Conservation (phyloP, 2,329 filamentous ascomycete species). For the Penicillium sp. region DNA sequence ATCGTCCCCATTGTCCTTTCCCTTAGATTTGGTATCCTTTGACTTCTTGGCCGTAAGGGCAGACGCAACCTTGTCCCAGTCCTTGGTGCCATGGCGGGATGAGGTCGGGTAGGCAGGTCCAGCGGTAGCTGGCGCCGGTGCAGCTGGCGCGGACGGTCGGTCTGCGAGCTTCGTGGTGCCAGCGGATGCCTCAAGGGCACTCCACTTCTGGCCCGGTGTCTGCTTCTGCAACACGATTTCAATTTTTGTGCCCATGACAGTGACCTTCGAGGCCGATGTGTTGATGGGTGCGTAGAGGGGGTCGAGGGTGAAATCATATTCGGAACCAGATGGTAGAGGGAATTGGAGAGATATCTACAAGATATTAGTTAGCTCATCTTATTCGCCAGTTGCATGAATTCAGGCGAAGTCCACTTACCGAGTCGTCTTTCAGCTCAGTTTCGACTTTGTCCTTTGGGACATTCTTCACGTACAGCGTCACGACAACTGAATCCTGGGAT, state of each 20-base stretch:
- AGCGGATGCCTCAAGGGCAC: conserved; percentile 53
- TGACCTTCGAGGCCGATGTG: conserved; percentile 59
- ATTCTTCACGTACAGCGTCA: conserved; percentile 67
- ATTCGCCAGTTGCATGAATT: neutral
- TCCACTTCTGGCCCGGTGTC: conserved; percentile 67
- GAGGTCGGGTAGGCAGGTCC: conserved; percentile 79
- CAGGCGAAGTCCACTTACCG: conserved; percentile 33
- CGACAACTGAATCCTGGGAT: conserved; percentile 59
- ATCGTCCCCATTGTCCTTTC: conserved; percentile 49
- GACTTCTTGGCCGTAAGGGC: conserved; percentile 47
- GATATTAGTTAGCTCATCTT: neutral
- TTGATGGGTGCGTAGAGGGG: conserved; percentile 70
- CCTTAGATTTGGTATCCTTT: conserved; percentile 29
- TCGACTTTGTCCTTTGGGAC: conserved; percentile 58
- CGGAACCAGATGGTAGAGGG: conserved; percentile 53
- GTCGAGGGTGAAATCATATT: conserved; percentile 64
- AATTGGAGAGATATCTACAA: conserved; percentile 59
- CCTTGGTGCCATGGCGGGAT: conserved; percentile 76
- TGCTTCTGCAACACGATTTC: conserved; percentile 74
- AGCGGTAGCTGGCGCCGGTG: conserved; percentile 26
- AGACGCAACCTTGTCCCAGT: conserved; percentile 81
- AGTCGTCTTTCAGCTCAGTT: conserved; percentile 53
- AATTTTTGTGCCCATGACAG: conserved; percentile 74
- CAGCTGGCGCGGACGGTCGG: conserved; percentile 17
- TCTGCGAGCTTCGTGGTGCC: conserved; percentile 20